phyloP scores from a whole-genome alignment of 2,329 filamentous ascomycete genomes.

The Fusarium sp. region DNA sequence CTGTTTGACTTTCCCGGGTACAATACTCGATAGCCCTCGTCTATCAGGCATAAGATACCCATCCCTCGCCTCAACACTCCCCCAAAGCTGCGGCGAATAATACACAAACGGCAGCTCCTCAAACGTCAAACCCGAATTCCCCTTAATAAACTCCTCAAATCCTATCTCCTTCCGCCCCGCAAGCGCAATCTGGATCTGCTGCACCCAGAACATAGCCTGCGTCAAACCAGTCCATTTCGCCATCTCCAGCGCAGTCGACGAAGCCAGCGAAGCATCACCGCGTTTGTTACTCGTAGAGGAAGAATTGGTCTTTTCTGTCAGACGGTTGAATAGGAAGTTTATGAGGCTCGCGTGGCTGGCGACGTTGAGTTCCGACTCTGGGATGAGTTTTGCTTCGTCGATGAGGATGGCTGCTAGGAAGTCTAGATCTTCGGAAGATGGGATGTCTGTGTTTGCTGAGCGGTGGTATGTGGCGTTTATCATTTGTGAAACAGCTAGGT shows the following conservation, averaged over 20 bases:
- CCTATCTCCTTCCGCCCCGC: background rate
- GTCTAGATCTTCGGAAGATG: constrained; percentile 29
- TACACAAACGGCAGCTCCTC: constrained; percentile 41
- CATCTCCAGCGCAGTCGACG: constrained; percentile 28
- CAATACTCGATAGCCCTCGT: constrained; percentile 27
- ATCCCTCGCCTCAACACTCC: constrained; percentile 38
- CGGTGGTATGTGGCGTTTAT: constrained; percentile 22
- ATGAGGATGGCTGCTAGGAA: constrained; percentile 34
- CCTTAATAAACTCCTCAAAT: constrained; percentile 37
- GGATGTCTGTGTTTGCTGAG: constrained; percentile 1
- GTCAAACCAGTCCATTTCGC: constrained; percentile 28
- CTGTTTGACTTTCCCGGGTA: background rate
- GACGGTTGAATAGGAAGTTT: constrained; percentile 1
- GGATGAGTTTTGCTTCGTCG: constrained; percentile 30
- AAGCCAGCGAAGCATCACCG: constrained; percentile 6
- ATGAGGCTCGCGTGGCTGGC: constrained; percentile 34
- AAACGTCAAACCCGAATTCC: constrained; percentile 35
- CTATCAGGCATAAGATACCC: constrained; percentile 40
- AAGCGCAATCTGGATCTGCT: constrained; percentile 34
- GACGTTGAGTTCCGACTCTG: constrained; percentile 20
- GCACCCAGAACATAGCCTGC: constrained; percentile 43
- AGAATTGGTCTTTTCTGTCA: background rate
- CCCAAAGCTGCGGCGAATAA: constrained; percentile 43
- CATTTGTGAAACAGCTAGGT: constrained; percentile 32
- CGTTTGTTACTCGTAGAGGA: background rate